Conservation (phyloP, 2,329 filamentous ascomycete genomes). For the Hypoxylon sp. region DNA sequence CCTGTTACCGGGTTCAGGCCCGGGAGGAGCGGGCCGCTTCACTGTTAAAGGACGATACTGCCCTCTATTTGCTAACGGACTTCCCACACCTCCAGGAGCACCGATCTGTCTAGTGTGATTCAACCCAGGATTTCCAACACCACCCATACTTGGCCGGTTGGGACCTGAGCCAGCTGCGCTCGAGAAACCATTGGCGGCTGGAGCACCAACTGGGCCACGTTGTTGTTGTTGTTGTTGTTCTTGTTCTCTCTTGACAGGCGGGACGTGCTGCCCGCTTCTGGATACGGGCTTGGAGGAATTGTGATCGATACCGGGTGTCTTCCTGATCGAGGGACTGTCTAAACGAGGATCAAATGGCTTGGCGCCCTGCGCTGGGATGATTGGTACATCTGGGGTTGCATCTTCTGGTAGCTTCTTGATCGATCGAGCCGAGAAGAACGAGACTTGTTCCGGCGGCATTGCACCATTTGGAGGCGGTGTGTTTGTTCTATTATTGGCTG, state of each 20-base stretch:
- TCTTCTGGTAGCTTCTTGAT: slow-evolving; percentile 70
- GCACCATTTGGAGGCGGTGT: slow-evolving; percentile 54
- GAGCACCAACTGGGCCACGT: slow-evolving; percentile 18
- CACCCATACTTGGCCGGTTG: slow-evolving; percentile 55
- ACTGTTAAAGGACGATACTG: slow-evolving; percentile 73
- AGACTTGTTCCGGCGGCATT: slow-evolving; percentile 62
- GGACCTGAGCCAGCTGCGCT: slow-evolving; percentile 35
- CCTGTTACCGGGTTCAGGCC: slow-evolving; percentile 53
- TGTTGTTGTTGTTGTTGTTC: slow-evolving; percentile 52
- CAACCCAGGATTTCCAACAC: slow-evolving; percentile 67
- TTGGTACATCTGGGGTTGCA: slow-evolving; percentile 59
- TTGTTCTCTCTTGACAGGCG: slow-evolving; percentile 56
- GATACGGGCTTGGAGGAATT: slow-evolving; percentile 80
- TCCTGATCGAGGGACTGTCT: slow-evolving; percentile 87
- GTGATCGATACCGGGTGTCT: slow-evolving; percentile 90
- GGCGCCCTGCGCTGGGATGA: slow-evolving; percentile 61
- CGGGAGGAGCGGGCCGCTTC: slow-evolving; percentile 63
- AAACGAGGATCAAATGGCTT: slow-evolving; percentile 80
- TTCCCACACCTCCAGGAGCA: slow-evolving; percentile 67
- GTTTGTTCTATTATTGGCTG: slow-evolving; percentile 46
- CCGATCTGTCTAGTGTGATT: slow-evolving; percentile 72
- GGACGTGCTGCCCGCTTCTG: slow-evolving; percentile 68
- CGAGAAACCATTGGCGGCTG: slow-evolving; percentile 35
- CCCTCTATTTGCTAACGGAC: slow-evolving; percentile 71
- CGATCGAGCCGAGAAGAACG: slow-evolving; percentile 80